A percentile compares a stretch with the other conserved stretches of the same genome.
These are phyloP conservation scores for Cladosporium austrohemisphaericum DNA, from an alignment of 2,329 filamentous ascomycete genomes.

Conservation along the genomic window DNA sequence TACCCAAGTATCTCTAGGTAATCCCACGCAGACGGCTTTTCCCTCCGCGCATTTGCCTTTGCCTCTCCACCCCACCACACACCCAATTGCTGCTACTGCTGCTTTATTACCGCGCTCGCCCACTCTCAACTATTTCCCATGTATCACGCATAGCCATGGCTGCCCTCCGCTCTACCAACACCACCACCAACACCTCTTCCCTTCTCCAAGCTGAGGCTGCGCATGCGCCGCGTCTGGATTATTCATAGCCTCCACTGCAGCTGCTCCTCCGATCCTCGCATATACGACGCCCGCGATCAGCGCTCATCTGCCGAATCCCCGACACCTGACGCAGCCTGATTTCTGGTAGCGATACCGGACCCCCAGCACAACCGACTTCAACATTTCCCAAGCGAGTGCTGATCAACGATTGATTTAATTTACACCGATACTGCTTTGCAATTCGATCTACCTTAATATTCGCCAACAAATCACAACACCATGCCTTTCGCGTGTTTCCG, in stretches of 20 bases:
- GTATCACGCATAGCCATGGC: background rate
- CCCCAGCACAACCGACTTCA: constrained; percentile 5
- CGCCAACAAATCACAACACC: constrained; percentile 9
- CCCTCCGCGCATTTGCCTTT: no score
- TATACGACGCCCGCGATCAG: constrained; percentile 6
- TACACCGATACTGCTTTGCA: background rate
- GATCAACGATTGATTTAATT: constrained; percentile 1
- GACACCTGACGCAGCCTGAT: constrained; percentile 1
- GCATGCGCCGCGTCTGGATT: background rate
- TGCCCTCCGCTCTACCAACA: no score
- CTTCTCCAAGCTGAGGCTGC: constrained; percentile 4
- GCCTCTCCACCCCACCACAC: no score
- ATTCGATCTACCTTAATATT: background rate
- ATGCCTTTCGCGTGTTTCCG: constrained; percentile 32
- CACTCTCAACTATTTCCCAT: no score
- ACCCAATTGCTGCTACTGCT: no score
- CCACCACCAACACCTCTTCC: background rate
- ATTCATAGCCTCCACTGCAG: constrained; percentile 3
- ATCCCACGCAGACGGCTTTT: no score
- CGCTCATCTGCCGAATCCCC: constrained; percentile 9
- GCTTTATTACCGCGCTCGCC: no score
- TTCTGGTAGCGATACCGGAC: constrained; percentile 7
- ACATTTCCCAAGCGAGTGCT: constrained; percentile 4
- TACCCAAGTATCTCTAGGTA: no score
- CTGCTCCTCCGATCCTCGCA: background rate